Evolutionary conservation across 2,329 filamentous ascomycete species (phyloP).

Genomic region (Fusarium brachygibbosum): DNA sequence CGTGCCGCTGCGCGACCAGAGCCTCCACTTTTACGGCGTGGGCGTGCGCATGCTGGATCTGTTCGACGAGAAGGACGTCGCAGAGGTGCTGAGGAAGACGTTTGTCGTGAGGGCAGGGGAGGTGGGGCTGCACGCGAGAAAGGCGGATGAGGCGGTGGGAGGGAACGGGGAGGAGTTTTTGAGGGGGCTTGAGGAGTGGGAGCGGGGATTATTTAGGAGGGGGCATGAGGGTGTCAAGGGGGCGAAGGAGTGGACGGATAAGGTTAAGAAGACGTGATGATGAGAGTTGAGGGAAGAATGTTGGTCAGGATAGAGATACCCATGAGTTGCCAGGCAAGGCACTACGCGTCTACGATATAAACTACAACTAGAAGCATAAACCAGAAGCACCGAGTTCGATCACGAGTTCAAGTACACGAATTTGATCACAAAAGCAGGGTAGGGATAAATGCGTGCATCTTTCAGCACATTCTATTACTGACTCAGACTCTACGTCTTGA

Average conservation of each 20-base stretch:
- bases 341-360: conserved; percentile 32
- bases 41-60: conserved; percentile 89
- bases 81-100: conserved; percentile 79
- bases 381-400: background rate
- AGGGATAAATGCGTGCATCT: conserved; percentile 47
- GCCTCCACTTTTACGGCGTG: conserved; percentile 88
- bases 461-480: conserved; percentile 48
- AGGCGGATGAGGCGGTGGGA: conserved; percentile 75
- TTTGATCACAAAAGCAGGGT: background rate
- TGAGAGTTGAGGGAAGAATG: background rate
- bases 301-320: conserved; percentile 39
- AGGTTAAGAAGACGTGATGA: conserved; percentile 59
- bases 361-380: background rate
- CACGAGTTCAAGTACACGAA: background rate
- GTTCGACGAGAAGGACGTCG: conserved; percentile 85
- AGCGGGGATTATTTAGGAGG: conserved; percentile 80
- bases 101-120: conserved; percentile 86
- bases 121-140: conserved; percentile 89
- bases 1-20: conserved; percentile 85
- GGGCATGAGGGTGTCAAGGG: conserved; percentile 81
- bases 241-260: conserved; percentile 78
- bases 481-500: conserved; percentile 49
- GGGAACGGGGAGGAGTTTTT: conserved; percentile 82
- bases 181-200: conserved; percentile 89
- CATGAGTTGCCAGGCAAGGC: conserved; percentile 34